A percentile compares a stretch with the other conserved stretches of the same genome.
Evolutionary conservation across 345 rosid genomes (phyloP).

Genomic region (Cardamine occulta): DNA sequence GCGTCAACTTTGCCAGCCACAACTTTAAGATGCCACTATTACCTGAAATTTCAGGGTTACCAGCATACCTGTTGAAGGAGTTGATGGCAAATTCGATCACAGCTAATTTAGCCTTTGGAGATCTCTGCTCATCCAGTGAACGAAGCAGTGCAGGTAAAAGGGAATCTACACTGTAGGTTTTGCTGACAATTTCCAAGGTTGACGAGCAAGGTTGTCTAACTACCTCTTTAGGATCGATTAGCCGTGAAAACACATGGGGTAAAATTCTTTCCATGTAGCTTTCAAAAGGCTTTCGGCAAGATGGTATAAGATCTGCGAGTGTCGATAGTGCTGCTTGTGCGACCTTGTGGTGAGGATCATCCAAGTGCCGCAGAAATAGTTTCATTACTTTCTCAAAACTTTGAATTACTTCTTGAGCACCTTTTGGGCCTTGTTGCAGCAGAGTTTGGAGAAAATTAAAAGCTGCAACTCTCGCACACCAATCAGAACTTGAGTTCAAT

Average conservation of each 20-base stretch:
- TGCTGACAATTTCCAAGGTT: slow-evolving; percentile 92
- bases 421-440: slow-evolving; percentile 92
- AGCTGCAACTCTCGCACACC: slow-evolving; percentile 97
- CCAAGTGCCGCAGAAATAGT: slow-evolving; percentile 93
- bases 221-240: slow-evolving; percentile 96
- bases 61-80: slow-evolving; percentile 84
- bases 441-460: slow-evolving; percentile 83
- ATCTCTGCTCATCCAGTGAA: slow-evolving; percentile 96
- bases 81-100: slow-evolving; percentile 91
- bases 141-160: slow-evolving; percentile 95
- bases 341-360: slow-evolving; percentile 99
- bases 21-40: slow-evolving; percentile 87
- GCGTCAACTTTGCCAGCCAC: slow-evolving; percentile 94
- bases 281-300: slow-evolving; percentile 98
- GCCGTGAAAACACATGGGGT: slow-evolving; percentile 95
- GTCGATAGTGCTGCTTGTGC: slow-evolving; percentile 99
- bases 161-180: slow-evolving; percentile 88
- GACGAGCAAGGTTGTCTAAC: slow-evolving; percentile 94
- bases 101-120: slow-evolving; percentile 98
- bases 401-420: slow-evolving; percentile 92
- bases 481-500: slow-evolving; percentile 86
- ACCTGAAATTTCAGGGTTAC: slow-evolving; percentile 78
- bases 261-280: slow-evolving; percentile 96
- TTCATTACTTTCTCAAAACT: slow-evolving; percentile 98
- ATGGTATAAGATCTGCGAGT: slow-evolving; percentile 88